Percentiles rank a stretch among this genome's conserved stretches.
phyloP scores from a whole-genome alignment of 2,329 filamentous ascomycete genomes.

The Neonectria sp. region DNA sequence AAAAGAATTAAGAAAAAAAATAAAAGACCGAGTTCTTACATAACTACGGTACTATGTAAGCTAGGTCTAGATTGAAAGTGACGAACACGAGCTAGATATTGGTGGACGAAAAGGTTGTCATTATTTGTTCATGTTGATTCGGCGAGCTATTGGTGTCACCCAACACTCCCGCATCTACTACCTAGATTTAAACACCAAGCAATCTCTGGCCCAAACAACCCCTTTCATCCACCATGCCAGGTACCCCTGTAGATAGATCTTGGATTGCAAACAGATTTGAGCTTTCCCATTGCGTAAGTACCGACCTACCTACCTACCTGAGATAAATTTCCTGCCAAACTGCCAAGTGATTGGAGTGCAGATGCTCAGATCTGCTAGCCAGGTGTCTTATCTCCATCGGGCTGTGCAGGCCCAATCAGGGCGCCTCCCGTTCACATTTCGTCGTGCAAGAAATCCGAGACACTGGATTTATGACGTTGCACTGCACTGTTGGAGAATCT shows the following conservation, averaged over 20 bases:
- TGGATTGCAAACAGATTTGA: background rate
- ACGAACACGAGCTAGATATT: background rate
- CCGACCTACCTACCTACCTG: background rate
- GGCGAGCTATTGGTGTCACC: background rate
- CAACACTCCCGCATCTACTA: too few relatives aligned
- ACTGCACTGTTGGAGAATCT: background rate
- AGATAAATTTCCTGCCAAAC: background rate
- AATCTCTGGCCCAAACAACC: too few relatives aligned
- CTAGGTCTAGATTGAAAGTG: too few relatives aligned
- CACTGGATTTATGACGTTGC: slow-evolving; percentile 41
- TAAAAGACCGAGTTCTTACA: too few relatives aligned
- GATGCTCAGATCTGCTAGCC: slow-evolving; percentile 24
- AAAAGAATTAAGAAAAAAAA: background rate
- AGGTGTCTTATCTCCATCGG: slow-evolving; percentile 21
- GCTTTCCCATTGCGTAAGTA: background rate
- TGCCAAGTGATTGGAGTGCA: slow-evolving; percentile 2
- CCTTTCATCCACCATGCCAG: background rate
- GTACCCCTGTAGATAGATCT: background rate
- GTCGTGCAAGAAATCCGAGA: slow-evolving; percentile 35
- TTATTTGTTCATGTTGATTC: background rate
- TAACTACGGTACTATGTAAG: too few relatives aligned
- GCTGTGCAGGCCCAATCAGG: slow-evolving; percentile 39
- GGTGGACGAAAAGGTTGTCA: background rate
- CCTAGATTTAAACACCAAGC: background rate
- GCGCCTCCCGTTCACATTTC: slow-evolving; percentile 16